phyloP scores from a whole-genome alignment of 208 protist species.

The Trypanosoma caninum region DNA sequence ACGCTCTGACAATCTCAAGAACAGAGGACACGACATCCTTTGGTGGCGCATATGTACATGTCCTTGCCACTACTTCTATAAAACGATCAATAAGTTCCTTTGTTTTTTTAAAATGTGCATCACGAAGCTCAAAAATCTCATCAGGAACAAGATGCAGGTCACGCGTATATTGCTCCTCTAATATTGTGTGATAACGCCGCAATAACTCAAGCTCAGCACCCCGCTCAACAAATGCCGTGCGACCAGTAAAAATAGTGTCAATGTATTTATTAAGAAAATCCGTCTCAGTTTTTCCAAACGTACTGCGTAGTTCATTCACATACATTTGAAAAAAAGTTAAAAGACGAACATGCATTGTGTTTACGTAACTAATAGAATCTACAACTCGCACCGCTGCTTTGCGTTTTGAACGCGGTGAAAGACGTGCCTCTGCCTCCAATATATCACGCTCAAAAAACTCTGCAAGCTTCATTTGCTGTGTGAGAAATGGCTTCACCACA shows the following conservation, averaged over 20 bases:
- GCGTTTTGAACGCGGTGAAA: slow-evolving; percentile 69
- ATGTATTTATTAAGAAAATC: slow-evolving; percentile 61
- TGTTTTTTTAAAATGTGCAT: slow-evolving; percentile 83
- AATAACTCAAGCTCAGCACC: slow-evolving; percentile 62
- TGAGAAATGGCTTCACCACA: slow-evolving; percentile 76
- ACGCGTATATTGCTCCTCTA: slow-evolving; percentile 81
- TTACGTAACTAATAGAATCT: slow-evolving; percentile 76
- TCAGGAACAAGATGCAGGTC: slow-evolving; percentile 64
- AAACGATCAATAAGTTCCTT: slow-evolving; percentile 63
- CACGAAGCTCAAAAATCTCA: slow-evolving; percentile 70
- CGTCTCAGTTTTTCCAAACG: slow-evolving; percentile 53
- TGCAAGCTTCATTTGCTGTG: slow-evolving; percentile 76
- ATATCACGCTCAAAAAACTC: slow-evolving; percentile 53
- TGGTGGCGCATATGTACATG: slow-evolving; percentile 51
- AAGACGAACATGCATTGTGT: slow-evolving; percentile 55
- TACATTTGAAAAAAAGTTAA: slow-evolving; percentile 69
- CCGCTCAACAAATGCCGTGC: slow-evolving; percentile 33
- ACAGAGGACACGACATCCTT: slow-evolving; percentile 45
- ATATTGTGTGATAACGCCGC: slow-evolving; percentile 54
- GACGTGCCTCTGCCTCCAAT: slow-evolving; percentile 42
- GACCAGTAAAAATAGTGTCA: slow-evolving; percentile 59
- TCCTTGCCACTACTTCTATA: slow-evolving; percentile 52
- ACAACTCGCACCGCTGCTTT: slow-evolving; percentile 45
- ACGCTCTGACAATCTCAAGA: slow-evolving; percentile 46
- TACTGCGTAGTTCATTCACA: slow-evolving; percentile 45